Evolutionary conservation across 352 stramenopile species (phyloP).

Genomic region (Elongisporangium senticosum): DNA sequence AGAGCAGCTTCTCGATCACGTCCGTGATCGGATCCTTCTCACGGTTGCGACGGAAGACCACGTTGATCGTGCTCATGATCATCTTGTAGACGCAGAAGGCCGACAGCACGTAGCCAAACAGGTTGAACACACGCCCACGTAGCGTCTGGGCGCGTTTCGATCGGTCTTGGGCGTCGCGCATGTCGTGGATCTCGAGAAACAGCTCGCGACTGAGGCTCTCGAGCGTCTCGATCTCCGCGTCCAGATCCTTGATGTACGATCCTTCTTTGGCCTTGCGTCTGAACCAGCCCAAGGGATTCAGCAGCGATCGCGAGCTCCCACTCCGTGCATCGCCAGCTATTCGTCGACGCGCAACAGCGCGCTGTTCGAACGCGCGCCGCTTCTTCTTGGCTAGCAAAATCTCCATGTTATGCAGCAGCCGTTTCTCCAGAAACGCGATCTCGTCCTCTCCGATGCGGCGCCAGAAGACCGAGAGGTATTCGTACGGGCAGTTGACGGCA

Average conservation of each 20-base stretch:
- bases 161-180: constrained; percentile 58
- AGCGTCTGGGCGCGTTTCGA: constrained; percentile 54
- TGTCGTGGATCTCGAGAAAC: constrained; percentile 81
- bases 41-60: constrained; percentile 68
- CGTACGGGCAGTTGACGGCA: constrained; percentile 81
- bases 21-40: constrained; percentile 84
- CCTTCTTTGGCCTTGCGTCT: background rate
- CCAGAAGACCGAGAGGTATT: constrained; percentile 85
- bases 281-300: background rate
- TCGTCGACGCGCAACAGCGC: constrained; percentile 23
- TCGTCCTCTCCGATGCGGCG: constrained; percentile 67
- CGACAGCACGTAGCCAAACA: constrained; percentile 73
- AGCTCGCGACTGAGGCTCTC: constrained; percentile 72
- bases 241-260: constrained; percentile 61
- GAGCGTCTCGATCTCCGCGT: constrained; percentile 67
- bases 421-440: constrained; percentile 77
- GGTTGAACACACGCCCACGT: constrained; percentile 71
- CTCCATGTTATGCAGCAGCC: constrained; percentile 74
- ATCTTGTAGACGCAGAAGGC: constrained; percentile 85
- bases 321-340: constrained; percentile 10
- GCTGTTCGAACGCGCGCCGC: constrained; percentile 42
- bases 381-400: constrained; percentile 85
- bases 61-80: constrained; percentile 81
- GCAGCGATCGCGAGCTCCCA: constrained; percentile 15
- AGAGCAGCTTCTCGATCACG: constrained; percentile 74